phyloP scores from a whole-genome alignment of 2,329 filamentous ascomycete species.

The Ascochyta pisi region DNA sequence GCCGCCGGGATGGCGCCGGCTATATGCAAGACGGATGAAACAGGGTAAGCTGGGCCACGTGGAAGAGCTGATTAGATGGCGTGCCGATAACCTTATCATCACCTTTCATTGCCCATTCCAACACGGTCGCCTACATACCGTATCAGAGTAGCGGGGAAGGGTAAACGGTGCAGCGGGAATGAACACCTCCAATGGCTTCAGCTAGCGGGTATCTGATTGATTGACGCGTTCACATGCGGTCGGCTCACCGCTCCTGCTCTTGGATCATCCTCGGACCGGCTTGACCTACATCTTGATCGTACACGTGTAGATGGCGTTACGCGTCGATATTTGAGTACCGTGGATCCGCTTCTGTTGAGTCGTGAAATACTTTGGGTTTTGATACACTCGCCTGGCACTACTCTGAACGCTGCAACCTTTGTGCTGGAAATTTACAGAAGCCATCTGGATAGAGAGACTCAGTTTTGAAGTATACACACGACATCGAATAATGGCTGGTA shows the following conservation, averaged over 20 bases:
- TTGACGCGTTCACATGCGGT: background rate
- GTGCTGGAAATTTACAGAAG: too few species aligned
- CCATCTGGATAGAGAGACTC: too few species aligned
- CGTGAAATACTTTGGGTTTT: background rate
- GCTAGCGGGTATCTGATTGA: background rate
- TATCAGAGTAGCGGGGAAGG: background rate
- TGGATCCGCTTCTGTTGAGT: background rate
- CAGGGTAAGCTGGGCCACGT: constrained; percentile 8
- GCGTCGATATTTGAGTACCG: background rate
- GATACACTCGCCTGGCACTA: background rate
- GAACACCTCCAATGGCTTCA: background rate
- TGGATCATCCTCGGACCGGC: background rate
- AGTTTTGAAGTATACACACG: too few species aligned
- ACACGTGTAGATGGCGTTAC: background rate
- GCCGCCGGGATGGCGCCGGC: constrained; percentile 11
- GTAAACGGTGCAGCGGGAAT: background rate
- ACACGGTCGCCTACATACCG: background rate
- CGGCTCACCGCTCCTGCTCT: constrained; percentile 6
- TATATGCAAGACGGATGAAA: constrained; percentile 16
- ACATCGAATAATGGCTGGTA: background rate
- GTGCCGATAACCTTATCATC: constrained; percentile 38
- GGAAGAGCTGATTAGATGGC: constrained; percentile 20
- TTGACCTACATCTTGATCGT: background rate
- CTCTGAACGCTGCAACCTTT: background rate
- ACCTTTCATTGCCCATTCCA: constrained; percentile 14